phyloP scores from a whole-genome alignment of 2,329 filamentous ascomycete genomes.

The Scopulariopsis brevicaulis region DNA sequence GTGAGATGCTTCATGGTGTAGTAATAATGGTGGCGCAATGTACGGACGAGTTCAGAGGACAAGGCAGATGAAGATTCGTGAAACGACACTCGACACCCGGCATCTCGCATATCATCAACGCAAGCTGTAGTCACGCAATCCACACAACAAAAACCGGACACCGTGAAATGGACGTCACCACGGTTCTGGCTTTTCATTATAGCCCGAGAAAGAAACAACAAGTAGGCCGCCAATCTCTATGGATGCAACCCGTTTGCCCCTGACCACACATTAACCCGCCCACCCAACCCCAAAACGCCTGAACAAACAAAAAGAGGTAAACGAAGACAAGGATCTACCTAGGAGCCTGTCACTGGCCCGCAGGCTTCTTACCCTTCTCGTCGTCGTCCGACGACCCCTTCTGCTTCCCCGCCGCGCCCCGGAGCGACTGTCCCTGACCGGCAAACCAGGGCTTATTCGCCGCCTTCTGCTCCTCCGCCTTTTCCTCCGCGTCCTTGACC shows the following conservation, averaged over 20 bases:
- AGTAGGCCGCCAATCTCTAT: neutral
- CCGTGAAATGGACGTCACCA: neutral
- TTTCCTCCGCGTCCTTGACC: slow-evolving; percentile 66
- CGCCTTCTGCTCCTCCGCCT: slow-evolving; percentile 52
- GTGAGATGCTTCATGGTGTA: too few relatives aligned
- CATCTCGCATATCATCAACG: too few relatives aligned
- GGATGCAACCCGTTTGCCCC: neutral
- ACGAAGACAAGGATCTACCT: neutral
- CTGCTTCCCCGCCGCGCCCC: slow-evolving; percentile 20
- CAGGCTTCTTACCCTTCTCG: slow-evolving; percentile 1
- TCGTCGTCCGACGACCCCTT: slow-evolving; percentile 1
- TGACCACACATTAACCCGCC: neutral
- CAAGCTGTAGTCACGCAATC: neutral
- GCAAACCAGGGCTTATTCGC: slow-evolving; percentile 64
- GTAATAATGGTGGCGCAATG: too few relatives aligned
- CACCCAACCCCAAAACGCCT: neutral
- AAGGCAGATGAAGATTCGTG: too few relatives aligned
- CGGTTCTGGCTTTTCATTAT: neutral
- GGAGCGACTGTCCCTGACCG: slow-evolving; percentile 72
- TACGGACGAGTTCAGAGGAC: too few relatives aligned
- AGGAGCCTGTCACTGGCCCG: neutral
- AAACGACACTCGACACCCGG: too few relatives aligned
- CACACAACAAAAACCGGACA: neutral
- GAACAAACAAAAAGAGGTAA: neutral
- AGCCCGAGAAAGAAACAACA: neutral